Evolutionary conservation across 2,329 filamentous ascomycete species (phyloP), one percentile per base, ranked within the genome.

Genomic region (Dactylellina drechsleri): DNA sequence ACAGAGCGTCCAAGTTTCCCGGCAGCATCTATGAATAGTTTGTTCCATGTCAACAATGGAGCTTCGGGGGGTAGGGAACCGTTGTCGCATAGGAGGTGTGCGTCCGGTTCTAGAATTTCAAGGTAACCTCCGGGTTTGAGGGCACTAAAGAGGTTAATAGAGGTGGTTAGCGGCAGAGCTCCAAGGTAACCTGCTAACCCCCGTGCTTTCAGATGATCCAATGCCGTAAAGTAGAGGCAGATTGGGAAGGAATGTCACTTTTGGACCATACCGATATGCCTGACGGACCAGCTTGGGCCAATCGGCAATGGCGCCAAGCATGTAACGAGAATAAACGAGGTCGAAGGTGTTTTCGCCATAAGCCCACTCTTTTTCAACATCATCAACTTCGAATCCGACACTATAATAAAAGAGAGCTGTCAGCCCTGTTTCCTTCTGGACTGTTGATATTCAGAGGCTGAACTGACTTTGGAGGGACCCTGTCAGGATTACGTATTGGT

Each of bases 271-370:
- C 41, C 13, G 4, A 10, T 4, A 45, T 12, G 41, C 41, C 41
- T 45, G 41, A 3, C 10, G 2, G n/a, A 45, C 2, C 41, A 45
- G n/a, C 3, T n/a, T 20, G 18, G 83, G 82, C 82, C 88, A 90
- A 76, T 88, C 85, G 0, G 83, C 81, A 73, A 90, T 85, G 57
- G 85, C 84, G 18, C 89, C 89, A 1, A 83, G 82, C 82, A 91
- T 84, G 78, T 87, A 82, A 41, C 80, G 78, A 2, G 78, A 77
- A 28, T 79, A 78, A 28, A 78, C 78, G 43, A 66, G 80, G 61
- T 79, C 81, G 49, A 79, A 82, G 7, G 78, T 74, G 43, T 80
- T 70, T 43, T 58, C 66, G 76, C 81, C 36, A 53, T 77, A 77
- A 2, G 68, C 50, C 79, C 79, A 80, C 26, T 76, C 59, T 1